Evolutionary conservation across 164 flowering plant species (phyloP), one percentile per base, ranked within the genome.

Genomic region (Litsea cubeba): DNA sequence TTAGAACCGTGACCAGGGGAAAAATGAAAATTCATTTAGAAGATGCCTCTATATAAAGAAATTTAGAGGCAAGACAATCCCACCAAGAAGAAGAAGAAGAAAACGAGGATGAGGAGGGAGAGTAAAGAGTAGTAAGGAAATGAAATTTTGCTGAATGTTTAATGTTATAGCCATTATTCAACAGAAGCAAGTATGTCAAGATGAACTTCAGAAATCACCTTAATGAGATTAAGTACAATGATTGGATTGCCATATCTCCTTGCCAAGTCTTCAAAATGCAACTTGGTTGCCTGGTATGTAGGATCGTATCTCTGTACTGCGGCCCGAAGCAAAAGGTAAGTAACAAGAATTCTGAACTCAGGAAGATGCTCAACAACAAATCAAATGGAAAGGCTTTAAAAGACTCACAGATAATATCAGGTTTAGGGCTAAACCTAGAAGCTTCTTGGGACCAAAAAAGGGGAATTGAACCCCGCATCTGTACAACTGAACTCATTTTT

Each of bases 371-470:
- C 22, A 20, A 51, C n/a, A 75, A 74, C 14, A 46, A 72, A 68
- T 64, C 11, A 6, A 7, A 63, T 12, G 24, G 68, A 54, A 66
- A 50, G 8, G 46, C 26, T 20, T 30, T 62, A 68, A 76, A 50
- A 69, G 30, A 66, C 92, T 84, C 81, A 95, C 99, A 86, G 62
- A 93, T 91, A 24, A 95, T 95, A 81, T 95, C 99, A 82, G 98
- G 99, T 78, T 95, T 95, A 50, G 98, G 98, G 81, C 97, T 95
- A 68, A 95, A 90, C 85, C 95, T 84, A 26, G 98, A 93, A 74
- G 93, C 97, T 83, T 95, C 99, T 82, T 95, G 99, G 3, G 99
- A 95, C 99, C 99, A 95, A 74, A 95, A 95, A 65, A 95, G 98
- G 4, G 99, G 99, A 77, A 95, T 95, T 74, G 98, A 95, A 72